phyloP scores from a whole-genome alignment of 2,329 filamentous ascomycete species.

The Coniochaeta sp. region DNA sequence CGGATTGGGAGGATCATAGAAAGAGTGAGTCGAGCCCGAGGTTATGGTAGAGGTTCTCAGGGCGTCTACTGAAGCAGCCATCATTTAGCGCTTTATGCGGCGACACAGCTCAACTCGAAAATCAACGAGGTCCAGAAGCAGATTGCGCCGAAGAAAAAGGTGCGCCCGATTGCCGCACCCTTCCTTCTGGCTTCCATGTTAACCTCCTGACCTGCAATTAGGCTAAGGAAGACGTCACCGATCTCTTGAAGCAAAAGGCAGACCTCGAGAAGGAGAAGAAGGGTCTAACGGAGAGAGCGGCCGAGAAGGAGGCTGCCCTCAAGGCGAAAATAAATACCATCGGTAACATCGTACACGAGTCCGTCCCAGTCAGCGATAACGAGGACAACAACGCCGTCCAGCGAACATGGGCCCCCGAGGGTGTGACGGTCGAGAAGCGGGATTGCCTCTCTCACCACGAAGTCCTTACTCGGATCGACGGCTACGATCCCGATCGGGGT shows the following conservation, averaged over 20 bases:
- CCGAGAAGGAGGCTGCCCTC: slow-evolving; percentile 66
- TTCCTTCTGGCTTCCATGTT: not conserved
- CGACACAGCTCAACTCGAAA: slow-evolving; percentile 69
- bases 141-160: slow-evolving; percentile 89
- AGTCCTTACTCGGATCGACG: slow-evolving; percentile 78
- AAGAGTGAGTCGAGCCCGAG: slow-evolving; percentile 34
- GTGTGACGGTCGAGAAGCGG: slow-evolving; percentile 65
- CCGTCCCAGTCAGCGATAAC: slow-evolving; percentile 74
- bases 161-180: slow-evolving; percentile 17
- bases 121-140: slow-evolving; percentile 88
- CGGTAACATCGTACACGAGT: slow-evolving; percentile 86
- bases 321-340: slow-evolving; percentile 76
- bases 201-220: slow-evolving; percentile 19
- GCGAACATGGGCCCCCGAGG: slow-evolving; percentile 74
- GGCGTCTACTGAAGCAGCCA: not conserved
- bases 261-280: slow-evolving; percentile 78
- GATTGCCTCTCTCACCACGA: slow-evolving; percentile 87
- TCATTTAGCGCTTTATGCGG: slow-evolving; percentile 15
- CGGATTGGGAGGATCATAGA: slow-evolving; percentile 77
- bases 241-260: slow-evolving; percentile 70
- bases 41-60: not conserved
- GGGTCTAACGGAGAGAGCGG: slow-evolving; percentile 64
- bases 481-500: slow-evolving; percentile 87
- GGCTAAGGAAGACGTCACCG: slow-evolving; percentile 81
- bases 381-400: slow-evolving; percentile 81